These are phyloP conservation scores for Inga leiocalycina DNA, from an alignment of 306 rosid species.

Conservation along the genomic window DNA sequence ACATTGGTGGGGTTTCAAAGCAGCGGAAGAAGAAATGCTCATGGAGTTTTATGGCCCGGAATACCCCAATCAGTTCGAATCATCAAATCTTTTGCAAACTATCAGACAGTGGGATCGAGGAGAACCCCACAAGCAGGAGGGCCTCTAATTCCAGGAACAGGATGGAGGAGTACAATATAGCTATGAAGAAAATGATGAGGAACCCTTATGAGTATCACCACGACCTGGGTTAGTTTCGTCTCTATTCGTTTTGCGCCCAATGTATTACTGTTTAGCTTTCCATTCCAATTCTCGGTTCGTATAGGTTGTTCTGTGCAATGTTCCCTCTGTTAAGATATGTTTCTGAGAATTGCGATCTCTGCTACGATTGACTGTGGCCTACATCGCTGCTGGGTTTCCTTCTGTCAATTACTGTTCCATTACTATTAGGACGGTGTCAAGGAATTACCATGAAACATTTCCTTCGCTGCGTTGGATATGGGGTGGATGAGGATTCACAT, in stretches of 20 bases:
- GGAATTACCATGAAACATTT: conserved; percentile 1
- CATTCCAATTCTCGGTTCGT: neutral
- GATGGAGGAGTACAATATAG: conserved; percentile 79
- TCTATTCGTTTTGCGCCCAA: conserved; percentile 18
- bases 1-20: conserved; percentile 30
- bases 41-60: conserved; percentile 33
- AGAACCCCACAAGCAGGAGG: conserved; percentile 38
- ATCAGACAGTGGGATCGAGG: conserved; percentile 61
- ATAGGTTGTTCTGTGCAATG: conserved; percentile 8
- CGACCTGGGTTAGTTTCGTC: conserved; percentile 77
- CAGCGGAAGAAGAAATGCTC: conserved; percentile 31
- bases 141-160: conserved; percentile 49
- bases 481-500: neutral
- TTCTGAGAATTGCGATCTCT: neutral
- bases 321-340: neutral
- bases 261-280: neutral
- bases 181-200: conserved; percentile 94
- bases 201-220: conserved; percentile 95
- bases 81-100: conserved; percentile 49
- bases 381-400: neutral
- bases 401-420: conserved; percentile 25
- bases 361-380: neutral
- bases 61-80: conserved; percentile 19
- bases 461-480: conserved; percentile 17
- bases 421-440: neutral